Evolutionary conservation across 1,284 basidiomycete species (phyloP), one percentile per base, ranked within the genome.

Genomic region (Moesziomyces parantarcticus): DNA sequence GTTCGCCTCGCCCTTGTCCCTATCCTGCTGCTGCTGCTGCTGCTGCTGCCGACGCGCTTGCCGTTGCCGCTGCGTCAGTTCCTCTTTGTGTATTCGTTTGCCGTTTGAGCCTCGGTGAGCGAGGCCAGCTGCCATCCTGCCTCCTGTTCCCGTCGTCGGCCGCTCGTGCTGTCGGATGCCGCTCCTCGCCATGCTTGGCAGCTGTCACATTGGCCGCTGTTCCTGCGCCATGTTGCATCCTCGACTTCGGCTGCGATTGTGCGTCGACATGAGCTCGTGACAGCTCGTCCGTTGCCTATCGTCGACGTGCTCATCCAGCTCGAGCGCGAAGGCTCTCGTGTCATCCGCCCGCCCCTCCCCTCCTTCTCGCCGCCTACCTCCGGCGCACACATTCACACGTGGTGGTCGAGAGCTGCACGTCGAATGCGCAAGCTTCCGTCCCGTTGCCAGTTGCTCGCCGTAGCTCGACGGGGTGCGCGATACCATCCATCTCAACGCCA

Each of bases 21-120:
- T 23, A 25, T 34, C 20, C 32, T 56, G 47, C 47, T 58, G 25
- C 47, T 49, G 48, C 22, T 43, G 29, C 16, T 58, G 47, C 62
- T 48, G 16, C 47, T 21, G 36, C 36, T 18, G 36, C 36, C 7
- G 36, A 13, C 36, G 36, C 7, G 36, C 36, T 39, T 39, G 36
- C 18, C 14, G 36, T 39, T 18, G 36, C 36, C 36, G 6, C 36
- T 18, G 36, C 18, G 16, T 18, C 7, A 39, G 16, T 18, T 18
- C 16, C 36, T n/a, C n/a, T 39, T 39, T 39, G 36, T 16, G 36
- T 39, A 18, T 39, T 8, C 16, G 14, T 18, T 5, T 39, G 16
- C 16, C 18, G 36, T 39, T 39, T 16, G 36, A 39, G 36, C 18
- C 36, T 39, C 36, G 11, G 36, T 39, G 36, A 16, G 36, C 36